Base-by-base conservation (phyloP, 768 basidiomycete genomes). In the button mushroom (Agaricus bisporus) region DNA sequence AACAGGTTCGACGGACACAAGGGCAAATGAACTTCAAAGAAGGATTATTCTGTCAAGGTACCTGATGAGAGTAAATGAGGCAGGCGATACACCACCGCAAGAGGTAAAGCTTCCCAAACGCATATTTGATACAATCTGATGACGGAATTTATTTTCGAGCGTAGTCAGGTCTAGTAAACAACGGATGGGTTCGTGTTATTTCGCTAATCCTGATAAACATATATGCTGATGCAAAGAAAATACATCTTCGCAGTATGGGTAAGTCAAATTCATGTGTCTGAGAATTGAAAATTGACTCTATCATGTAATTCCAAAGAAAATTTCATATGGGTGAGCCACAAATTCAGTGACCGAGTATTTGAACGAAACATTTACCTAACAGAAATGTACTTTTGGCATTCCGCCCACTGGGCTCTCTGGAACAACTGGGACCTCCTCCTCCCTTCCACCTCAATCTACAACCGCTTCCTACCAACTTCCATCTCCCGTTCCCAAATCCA, bases 241-340 rank as follows among this genome's bases (percentile, higher is more conserved):
- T 18, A 37, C 28, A n/a, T 11, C 18, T 5, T 44, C 26, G 22
- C 48, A 73, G 72, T 73, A 72, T 56, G 73, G 73, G 71, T 72
- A 49, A 52, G 71, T 59, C 32, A 4, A 15, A 10, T 48, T 14
- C 20, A 25, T 22, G n/a, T 20, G 18, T 36, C 7, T 6, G 3
- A 25, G 25, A n/a, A 8, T 14, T 12, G n/a, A n/a, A 3, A 6
- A 32, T 12, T 11, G 4, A 10, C 28, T 15, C 18, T 12, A 25
- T 25, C n/a, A n/a, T 38, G 8, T 45, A 20, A 22, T 22, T 22
- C 22, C 8, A 14, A 11, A 78, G 79, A 49, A 82, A 82, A 66
- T 81, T 80, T 64, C 80, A 82, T 58, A 74, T 81, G 74, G 80
- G 80, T 73, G n/a, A n/a, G n/a, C n/a, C n/a, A n/a, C n/a, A n/a